These are phyloP conservation scores for Lepidium didymum DNA, from an alignment of 345 rosid genomes.

Conservation along the genomic window DNA sequence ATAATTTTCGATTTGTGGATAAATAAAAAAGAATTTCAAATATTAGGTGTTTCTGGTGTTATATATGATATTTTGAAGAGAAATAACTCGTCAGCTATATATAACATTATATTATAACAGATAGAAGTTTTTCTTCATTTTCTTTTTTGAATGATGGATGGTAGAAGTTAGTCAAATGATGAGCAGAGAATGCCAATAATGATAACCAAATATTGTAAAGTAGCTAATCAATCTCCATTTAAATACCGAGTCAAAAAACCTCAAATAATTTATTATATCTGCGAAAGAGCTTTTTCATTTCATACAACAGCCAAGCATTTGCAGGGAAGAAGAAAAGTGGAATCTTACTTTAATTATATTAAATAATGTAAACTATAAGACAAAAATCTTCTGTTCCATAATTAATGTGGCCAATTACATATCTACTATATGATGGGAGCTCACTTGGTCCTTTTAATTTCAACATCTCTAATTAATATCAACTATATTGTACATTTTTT, in stretches of 20 bases:
- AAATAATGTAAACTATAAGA: conserved; percentile 13
- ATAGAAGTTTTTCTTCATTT: too few species aligned
- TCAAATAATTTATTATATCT: background rate
- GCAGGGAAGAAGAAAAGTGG: background rate
- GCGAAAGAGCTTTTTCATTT: background rate
- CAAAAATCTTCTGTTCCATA: background rate
- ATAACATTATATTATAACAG: too few species aligned
- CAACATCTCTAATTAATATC: background rate
- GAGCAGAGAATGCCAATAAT: too few species aligned
- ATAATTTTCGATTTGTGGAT: too few species aligned
- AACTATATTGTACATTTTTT: too few species aligned
- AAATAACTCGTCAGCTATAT: too few species aligned
- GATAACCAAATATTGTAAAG: background rate
- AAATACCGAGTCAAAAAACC: background rate
- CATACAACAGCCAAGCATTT: conserved; percentile 3
- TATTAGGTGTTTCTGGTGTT: too few species aligned
- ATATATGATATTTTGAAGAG: too few species aligned
- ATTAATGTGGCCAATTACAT: background rate
- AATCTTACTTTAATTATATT: conserved; percentile 10
- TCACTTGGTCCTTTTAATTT: background rate
- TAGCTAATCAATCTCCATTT: background rate
- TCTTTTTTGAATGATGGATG: too few species aligned
- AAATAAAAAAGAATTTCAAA: too few species aligned
- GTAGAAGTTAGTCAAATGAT: too few species aligned
- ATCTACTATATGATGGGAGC: background rate